Evolutionary conservation across 495 filamentous ascomycete genomes (phyloP), one percentile per base, ranked within the genome.

Genomic region (Aspergillus cristatus): DNA sequence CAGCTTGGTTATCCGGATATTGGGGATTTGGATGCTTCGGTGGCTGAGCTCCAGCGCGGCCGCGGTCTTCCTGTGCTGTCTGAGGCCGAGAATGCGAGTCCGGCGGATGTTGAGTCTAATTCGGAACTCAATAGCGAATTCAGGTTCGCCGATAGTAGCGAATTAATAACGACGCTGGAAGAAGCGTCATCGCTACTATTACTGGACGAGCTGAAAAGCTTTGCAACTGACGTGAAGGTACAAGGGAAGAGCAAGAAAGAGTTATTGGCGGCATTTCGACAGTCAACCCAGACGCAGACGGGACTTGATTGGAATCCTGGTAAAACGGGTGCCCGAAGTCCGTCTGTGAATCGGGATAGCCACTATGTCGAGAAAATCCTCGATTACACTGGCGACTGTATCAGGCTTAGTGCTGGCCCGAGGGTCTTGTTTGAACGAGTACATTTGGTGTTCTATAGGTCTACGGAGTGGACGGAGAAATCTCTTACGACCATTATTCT

Each of bases 401-500:
- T 96, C 34, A 68, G 90, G 28, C 79, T 98, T 12, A 79, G 86
- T 1, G 57, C 78, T 1, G 65, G 78, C 6, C 72, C 79, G n/a
- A 74, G 86, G 39, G 82, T 77, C 41, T 72, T 98, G 3, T 98
- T 98, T 48, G 88, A 95, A 53, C 76, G 91, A 20, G 86, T 96
- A 1, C 90, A 97, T 60, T 62, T 98, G 6, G 89, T 98, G 34
- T 97, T 95, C 54, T 96, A 96, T 53, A 73, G 89, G 20, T 96
- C 89, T 18, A 94, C 89, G 0, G 88, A 95, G 54, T 97, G 90
- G 89, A 91, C 89, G 0, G 91, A 96, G 48, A 96, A 94, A 48
- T 95, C 90, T 8, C 72, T 98, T 2, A 95, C 86, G 2, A 90
- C 89, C 2, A 90, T 97, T 42, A 94, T 98, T 40, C 76, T 98